phyloP scores from a whole-genome alignment of 169 alveolate species.

The Eimeria praecox region DNA sequence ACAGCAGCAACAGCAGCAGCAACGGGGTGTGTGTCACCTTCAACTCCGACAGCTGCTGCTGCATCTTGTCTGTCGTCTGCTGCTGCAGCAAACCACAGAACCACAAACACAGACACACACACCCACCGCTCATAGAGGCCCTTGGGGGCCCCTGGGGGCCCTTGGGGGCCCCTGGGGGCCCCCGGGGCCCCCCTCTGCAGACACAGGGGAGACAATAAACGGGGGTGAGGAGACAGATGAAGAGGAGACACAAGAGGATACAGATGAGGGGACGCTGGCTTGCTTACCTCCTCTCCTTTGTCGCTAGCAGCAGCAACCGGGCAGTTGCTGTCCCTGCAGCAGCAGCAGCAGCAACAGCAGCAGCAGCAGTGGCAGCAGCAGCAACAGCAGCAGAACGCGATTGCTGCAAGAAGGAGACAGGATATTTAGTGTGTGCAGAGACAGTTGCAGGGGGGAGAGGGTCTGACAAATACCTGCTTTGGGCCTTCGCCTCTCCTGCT shows the following conservation, averaged over 20 bases:
- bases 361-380: background rate
- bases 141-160: background rate
- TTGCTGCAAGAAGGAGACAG: no score
- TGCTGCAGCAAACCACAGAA: background rate
- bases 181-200: no score
- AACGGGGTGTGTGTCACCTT: background rate
- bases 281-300: background rate
- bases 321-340: slow-evolving; percentile 1
- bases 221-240: background rate
- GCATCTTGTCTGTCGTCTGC: background rate
- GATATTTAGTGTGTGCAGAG: no score
- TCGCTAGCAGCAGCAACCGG: background rate
- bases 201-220: background rate
- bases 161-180: background rate
- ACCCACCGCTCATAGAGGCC: no score
- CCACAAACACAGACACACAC: background rate
- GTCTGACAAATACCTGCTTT: no score
- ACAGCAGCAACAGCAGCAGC: slow-evolving; percentile 28
- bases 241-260: background rate
- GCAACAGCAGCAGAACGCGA: background rate
- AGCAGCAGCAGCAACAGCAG: background rate
- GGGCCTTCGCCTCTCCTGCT: background rate
- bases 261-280: background rate
- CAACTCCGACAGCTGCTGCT: background rate
- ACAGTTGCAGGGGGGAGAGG: no score